Percentiles rank a stretch among this genome's conserved stretches.
Evolutionary conservation across 306 rosid genomes (phyloP).

Genomic region (Gastrolobium villosum): DNA sequence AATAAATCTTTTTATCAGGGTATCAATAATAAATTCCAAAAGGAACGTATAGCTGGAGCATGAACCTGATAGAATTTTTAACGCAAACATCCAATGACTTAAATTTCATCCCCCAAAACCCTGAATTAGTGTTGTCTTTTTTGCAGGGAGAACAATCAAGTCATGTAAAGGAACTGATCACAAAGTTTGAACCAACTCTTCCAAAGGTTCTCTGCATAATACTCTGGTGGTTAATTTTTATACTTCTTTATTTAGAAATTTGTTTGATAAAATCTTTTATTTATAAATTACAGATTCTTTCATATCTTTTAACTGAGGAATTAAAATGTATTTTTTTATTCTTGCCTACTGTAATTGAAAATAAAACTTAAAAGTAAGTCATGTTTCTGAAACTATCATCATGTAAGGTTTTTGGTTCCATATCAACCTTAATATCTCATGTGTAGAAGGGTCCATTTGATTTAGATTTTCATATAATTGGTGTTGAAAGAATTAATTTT

Average conservation of each 20-base stretch:
- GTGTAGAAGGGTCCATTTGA: no score
- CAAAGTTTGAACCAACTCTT: slow-evolving; percentile 76
- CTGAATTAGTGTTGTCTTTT: slow-evolving; percentile 16
- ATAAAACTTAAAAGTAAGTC: slow-evolving; percentile 1
- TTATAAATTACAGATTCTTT: slow-evolving; percentile 20
- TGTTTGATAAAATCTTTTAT: slow-evolving; percentile 12
- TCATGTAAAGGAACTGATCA: slow-evolving; percentile 74
- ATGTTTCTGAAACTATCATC: slow-evolving; percentile 18
- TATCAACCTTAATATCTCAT: slow-evolving; percentile 22
- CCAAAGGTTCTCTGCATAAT: slow-evolving; percentile 75
- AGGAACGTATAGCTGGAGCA: slow-evolving; percentile 15
- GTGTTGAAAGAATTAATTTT: no score
- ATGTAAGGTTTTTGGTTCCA: slow-evolving; percentile 21
- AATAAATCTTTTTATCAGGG: slow-evolving; percentile 28
- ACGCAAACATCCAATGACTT: slow-evolving; percentile 9
- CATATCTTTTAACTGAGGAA: slow-evolving; percentile 16
- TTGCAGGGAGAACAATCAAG: slow-evolving; percentile 69
- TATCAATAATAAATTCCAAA: slow-evolving; percentile 30
- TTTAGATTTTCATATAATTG: no score
- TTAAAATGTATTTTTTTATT: slow-evolving; percentile 6
- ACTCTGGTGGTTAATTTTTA: slow-evolving; percentile 56
- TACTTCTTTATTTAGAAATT: slow-evolving; percentile 9
- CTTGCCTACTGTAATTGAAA: slow-evolving; percentile 22
- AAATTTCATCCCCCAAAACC: slow-evolving; percentile 27
- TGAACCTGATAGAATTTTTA: slow-evolving; percentile 1